A percentile compares a stretch with the other conserved stretches of the same genome.
Conservation (phyloP, 2,329 filamentous ascomycete genomes). For the Coniosporium tulheliwenetii region DNA sequence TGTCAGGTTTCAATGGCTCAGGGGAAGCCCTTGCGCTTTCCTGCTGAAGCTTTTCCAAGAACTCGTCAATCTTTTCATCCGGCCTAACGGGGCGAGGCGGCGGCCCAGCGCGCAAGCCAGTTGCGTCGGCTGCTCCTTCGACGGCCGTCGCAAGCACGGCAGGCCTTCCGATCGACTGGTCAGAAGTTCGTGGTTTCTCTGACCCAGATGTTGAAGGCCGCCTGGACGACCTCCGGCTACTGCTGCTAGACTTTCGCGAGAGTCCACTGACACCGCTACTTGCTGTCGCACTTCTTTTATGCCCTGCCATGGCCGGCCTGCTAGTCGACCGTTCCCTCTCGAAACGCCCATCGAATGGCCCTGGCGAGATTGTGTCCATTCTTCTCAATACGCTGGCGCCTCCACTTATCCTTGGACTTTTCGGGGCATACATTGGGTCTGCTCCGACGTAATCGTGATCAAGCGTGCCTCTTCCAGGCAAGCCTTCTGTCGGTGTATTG, state of each 20-base stretch:
- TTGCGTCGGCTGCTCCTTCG: not conserved
- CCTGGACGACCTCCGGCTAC: not conserved
- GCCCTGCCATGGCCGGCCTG: not conserved
- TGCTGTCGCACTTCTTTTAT: conserved; percentile 5
- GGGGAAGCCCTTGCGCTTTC: not conserved
- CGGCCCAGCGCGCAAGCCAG: not conserved
- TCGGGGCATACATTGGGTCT: conserved; percentile 15
- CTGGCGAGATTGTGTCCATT: conserved; percentile 46
- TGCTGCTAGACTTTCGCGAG: not conserved
- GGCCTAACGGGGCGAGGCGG: conserved; percentile 15
- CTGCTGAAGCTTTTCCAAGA: conserved; percentile 5
- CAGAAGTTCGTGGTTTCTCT: conserved; percentile 2
- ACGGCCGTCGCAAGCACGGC: not conserved
- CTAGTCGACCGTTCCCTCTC: not conserved
- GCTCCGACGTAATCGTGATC: not conserved
- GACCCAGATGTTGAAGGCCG: conserved; percentile 4
- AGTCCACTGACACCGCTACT: not conserved
- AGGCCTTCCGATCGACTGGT: not conserved
- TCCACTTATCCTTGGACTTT: conserved; percentile 24
- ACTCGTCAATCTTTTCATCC: conserved; percentile 7
- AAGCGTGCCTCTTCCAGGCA: not conserved
- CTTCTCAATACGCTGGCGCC: conserved; percentile 33
- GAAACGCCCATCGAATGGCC: conserved; percentile 38
- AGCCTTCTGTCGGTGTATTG: not conserved
- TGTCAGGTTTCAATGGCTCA: not conserved